Conservation (phyloP, 352 stramenopile species). For the Aphanomyces euteiches region DNA sequence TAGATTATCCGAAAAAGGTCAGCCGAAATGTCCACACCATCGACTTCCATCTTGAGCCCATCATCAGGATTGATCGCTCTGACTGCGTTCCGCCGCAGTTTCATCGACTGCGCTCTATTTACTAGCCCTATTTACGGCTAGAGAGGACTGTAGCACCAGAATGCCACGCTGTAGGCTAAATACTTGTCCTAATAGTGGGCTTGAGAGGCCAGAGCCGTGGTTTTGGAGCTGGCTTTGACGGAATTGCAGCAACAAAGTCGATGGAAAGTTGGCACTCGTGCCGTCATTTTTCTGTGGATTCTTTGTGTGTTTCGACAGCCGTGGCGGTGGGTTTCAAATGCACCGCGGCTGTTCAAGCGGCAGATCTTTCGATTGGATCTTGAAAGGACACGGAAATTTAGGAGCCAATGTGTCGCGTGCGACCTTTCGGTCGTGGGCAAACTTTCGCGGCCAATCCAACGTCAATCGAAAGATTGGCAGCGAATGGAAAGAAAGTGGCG, state of each 20-base stretch:
- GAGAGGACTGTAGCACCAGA: background rate
- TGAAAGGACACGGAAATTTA: conserved; percentile 16
- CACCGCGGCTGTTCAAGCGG: background rate
- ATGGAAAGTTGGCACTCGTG: background rate
- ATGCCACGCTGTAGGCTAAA: background rate
- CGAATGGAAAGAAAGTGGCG: conserved; percentile 3
- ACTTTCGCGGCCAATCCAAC: conserved; percentile 14
- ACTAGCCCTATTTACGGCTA: background rate
- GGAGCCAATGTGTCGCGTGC: background rate
- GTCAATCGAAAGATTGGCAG: conserved; percentile 1
- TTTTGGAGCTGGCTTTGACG: too few relatives aligned
- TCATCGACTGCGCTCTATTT: background rate
- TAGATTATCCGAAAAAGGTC: background rate
- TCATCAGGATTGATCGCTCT: background rate
- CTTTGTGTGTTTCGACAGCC: background rate
- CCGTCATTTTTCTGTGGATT: background rate
- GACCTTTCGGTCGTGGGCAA: conserved; percentile 2
- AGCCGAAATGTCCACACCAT: background rate
- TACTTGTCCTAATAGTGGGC: too few relatives aligned
- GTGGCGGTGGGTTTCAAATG: background rate
- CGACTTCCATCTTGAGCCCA: background rate
- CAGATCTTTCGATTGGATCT: conserved; percentile 13
- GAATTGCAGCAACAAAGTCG: too few relatives aligned
- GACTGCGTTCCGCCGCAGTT: background rate
- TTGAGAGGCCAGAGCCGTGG: too few relatives aligned